Evolutionary conservation across 1,284 basidiomycete species (phyloP), one percentile per base, ranked within the genome.

Genomic region (Cryptococcus depauperatus): DNA sequence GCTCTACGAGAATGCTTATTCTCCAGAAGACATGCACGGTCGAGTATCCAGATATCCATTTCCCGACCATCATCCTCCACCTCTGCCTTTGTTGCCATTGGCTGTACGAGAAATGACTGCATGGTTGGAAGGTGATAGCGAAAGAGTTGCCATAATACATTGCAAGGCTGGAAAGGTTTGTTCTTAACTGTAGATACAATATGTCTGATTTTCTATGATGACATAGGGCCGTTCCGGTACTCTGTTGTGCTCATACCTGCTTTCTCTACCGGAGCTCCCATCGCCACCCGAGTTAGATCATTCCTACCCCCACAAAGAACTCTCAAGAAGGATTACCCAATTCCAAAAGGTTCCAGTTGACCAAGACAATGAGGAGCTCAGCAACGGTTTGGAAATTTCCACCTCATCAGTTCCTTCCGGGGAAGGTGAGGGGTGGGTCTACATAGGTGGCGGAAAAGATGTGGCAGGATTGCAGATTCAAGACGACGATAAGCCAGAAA

Each of bases 41-140:
- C 73, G 84, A 26, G 84, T 89, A 19, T 89, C 84, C 55, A 74
- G 86, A 47, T 89, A 83, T 60, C 88, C 88, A 1, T 91, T 89
- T 57, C 88, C 88, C 10, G 87, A 90, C 65, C 85, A 88, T 62
- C 84, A 88, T 64, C 82, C 84, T 2, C 88, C 89, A 5, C 89
- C 89, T 0, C 71, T 92, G n/a, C 78, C 81, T 1, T 75, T 89
- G 42, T 75, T 93, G 43, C 78, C 85, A 4, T 75, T 91, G 11
- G 79, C 81, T 7, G 81, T 83, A 0, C 75, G 83, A 14, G 86
- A 89, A 65, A 87, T 91, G 66, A 76, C 76, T 33, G 71, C 75
- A n/a, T 92, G 85, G 83, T 73, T 92, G 3, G 74, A 77, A 34
- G 81, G 77, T 0, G 80, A 82, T 13, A 71, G 76, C 3, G 77